These are phyloP conservation scores for Madurella fahalii DNA, from an alignment of 2,329 filamentous ascomycete genomes.

Conservation along the genomic window DNA sequence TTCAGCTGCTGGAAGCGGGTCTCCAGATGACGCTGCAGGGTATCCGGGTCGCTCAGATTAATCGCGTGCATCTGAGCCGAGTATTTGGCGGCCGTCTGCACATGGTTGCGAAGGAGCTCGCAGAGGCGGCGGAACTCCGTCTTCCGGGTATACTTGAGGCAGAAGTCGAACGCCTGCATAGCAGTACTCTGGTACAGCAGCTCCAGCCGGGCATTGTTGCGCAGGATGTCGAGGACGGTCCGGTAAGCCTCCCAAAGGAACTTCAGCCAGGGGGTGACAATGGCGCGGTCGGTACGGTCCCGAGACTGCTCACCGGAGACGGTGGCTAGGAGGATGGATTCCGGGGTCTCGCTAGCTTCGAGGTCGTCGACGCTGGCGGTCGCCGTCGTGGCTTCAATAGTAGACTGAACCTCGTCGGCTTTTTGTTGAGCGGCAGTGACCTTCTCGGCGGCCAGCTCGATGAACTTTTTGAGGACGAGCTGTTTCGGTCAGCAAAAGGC, in stretches of 20 bases:
- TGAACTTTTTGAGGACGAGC: slow-evolving; percentile 95
- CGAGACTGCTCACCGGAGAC: slow-evolving; percentile 97
- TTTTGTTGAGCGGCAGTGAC: slow-evolving; percentile 94
- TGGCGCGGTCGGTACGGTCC: slow-evolving; percentile 94
- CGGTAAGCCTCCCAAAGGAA: slow-evolving; percentile 99
- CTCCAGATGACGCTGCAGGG: slow-evolving; percentile 92
- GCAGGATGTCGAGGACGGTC: slow-evolving; percentile 94
- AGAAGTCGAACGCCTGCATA: slow-evolving; percentile 98
- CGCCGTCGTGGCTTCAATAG: slow-evolving; percentile 69
- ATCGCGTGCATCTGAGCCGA: slow-evolving; percentile 99
- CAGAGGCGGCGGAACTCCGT: slow-evolving; percentile 98
- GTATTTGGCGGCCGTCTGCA: slow-evolving; percentile 98
- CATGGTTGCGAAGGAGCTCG: slow-evolving; percentile 95
- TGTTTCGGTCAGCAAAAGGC: slow-evolving; percentile 31
- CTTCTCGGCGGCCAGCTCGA: slow-evolving; percentile 93
- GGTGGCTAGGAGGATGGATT: slow-evolving; percentile 95
- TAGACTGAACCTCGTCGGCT: slow-evolving; percentile 90
- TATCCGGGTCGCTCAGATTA: slow-evolving; percentile 96
- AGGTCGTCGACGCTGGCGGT: slow-evolving; percentile 84
- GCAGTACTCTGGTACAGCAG: slow-evolving; percentile 98
- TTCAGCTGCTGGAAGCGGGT: slow-evolving; percentile 98
- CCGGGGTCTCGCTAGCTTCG: slow-evolving; percentile 93
- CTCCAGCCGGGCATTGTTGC: slow-evolving; percentile 97
- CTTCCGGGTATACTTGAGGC: slow-evolving; percentile 96
- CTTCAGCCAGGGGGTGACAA: slow-evolving; percentile 98